Base-by-base conservation (phyloP, 352 stramenopile genomes). In the Thraustochytrium sp. region DNA sequence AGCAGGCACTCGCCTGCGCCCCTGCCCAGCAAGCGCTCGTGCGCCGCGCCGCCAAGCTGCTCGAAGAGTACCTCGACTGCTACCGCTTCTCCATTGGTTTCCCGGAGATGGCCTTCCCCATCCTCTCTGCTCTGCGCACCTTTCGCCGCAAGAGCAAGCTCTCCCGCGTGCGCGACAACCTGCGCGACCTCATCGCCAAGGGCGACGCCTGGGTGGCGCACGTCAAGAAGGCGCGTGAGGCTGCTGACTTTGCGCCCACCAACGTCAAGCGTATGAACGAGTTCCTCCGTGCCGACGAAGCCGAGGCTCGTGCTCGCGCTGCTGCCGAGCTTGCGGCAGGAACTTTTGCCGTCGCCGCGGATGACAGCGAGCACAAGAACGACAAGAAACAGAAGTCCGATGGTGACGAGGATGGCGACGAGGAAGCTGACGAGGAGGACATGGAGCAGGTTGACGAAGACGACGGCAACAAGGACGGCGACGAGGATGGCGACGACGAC, bases 31-130 rank as follows among this genome's bases (percentile, higher is more conserved):
- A 96, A 36, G 89, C 92, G 49, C 84, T 97, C 37, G 88, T 98
- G 40, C 90, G 96, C 77, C 96, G 96, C 46, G 89, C 93, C 46
- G 89, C 98, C 42, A 89, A 92, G n/a, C 86, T 99, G 56, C 87
- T 99, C 72, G 93, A 98, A 87, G 90, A 92, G 75, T 95, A 98
- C 87, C 92, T 96, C 48, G 93, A 98, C 84, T 89, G 98, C 61
- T 97, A 98, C 89, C 93, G 94, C 86, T 98, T 96, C 87, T 95
- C 95, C 78, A 93, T 97, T 54, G 94, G 92, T 26, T 98, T 98
- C 88, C 96, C 95, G 0, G 96, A 99, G 87, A 93, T 98, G 76
- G 92, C 91, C 0, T 91, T 97, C 78, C 90, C 92, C 38, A 89
- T 98, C 64, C 85, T 91, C 53, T 89, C 96, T 44, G 89, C 90